Conservation (phyloP, 495 filamentous ascomycete species). For the Trypethelium eluteriae region DNA sequence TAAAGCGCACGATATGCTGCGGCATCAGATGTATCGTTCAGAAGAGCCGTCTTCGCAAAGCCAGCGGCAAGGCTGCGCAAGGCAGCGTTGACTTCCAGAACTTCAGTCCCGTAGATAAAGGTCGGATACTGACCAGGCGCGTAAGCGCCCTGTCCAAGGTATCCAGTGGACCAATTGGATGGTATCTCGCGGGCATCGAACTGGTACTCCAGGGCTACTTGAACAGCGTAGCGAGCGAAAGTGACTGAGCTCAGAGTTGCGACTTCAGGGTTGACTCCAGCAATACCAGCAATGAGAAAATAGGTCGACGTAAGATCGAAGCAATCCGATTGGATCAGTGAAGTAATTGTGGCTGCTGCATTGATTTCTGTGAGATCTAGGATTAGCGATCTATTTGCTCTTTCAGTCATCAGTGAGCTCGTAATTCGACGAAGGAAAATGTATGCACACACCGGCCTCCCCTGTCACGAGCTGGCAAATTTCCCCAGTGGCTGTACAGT, state of each 20-base stretch:
- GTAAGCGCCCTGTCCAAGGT: slow-evolving; percentile 53
- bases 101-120: slow-evolving; percentile 66
- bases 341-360: slow-evolving; percentile 54
- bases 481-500: slow-evolving; percentile 51
- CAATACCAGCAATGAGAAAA: slow-evolving; percentile 65
- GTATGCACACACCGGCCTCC: slow-evolving; percentile 27
- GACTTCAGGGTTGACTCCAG: slow-evolving; percentile 60
- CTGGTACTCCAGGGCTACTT: slow-evolving; percentile 68
- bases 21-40: slow-evolving; percentile 49
- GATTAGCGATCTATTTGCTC: neutral
- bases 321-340: slow-evolving; percentile 48
- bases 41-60: slow-evolving; percentile 48
- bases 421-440: neutral
- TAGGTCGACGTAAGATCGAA: slow-evolving; percentile 64
- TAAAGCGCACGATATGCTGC: slow-evolving; percentile 56
- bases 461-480: slow-evolving; percentile 57
- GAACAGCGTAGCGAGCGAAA: slow-evolving; percentile 60
- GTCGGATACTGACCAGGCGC: slow-evolving; percentile 52
- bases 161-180: slow-evolving; percentile 56
- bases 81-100: slow-evolving; percentile 61
- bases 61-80: slow-evolving; percentile 50
- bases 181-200: slow-evolving; percentile 65
- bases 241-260: slow-evolving; percentile 56
- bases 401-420: neutral
- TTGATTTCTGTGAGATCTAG: slow-evolving; percentile 55